These are phyloP conservation scores for Chrysoporthe austroafricana DNA, from an alignment of 2,329 filamentous ascomycete species.

Conservation along the genomic window DNA sequence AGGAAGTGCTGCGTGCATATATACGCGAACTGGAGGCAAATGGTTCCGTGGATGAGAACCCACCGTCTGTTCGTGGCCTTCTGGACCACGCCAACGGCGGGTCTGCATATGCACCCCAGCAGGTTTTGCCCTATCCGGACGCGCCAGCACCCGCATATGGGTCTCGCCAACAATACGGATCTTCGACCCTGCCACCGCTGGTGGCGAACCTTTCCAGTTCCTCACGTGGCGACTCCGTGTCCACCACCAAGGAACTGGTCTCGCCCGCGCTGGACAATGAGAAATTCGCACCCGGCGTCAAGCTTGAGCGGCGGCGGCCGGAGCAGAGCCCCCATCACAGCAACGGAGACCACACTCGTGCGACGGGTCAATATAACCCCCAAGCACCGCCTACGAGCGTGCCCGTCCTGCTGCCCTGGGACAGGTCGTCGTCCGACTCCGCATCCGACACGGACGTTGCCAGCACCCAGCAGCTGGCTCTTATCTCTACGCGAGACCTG, in stretches of 20 bases:
- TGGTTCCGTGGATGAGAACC: constrained; percentile 46
- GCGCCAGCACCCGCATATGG: constrained; percentile 29
- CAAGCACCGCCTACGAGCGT: constrained; percentile 20
- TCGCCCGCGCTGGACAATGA: constrained; percentile 43
- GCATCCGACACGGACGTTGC: constrained; percentile 38
- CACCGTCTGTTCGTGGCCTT: constrained; percentile 57
- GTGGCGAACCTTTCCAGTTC: constrained; percentile 31
- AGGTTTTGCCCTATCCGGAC: constrained; percentile 35
- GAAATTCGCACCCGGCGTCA: constrained; percentile 46
- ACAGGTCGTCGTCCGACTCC: constrained; percentile 44
- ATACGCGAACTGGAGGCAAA: constrained; percentile 62
- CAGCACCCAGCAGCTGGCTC: constrained; percentile 43
- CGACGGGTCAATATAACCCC: constrained; percentile 23
- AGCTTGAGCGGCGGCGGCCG: constrained; percentile 43
- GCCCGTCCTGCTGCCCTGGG: constrained; percentile 39
- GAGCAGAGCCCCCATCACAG: constrained; percentile 25
- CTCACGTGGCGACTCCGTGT: constrained; percentile 31
- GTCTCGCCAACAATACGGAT: constrained; percentile 26
- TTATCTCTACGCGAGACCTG: constrained; percentile 60
- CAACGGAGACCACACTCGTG: constrained; percentile 9
- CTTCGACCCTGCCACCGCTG: constrained; percentile 27
- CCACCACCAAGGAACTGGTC: constrained; percentile 42
- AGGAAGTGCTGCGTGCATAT: constrained; percentile 65
- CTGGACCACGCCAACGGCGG: constrained; percentile 45
- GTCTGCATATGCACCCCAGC: constrained; percentile 31